Conservation (phyloP, 768 basidiomycete species). For the Rhizopogon vesiculosus region DNA sequence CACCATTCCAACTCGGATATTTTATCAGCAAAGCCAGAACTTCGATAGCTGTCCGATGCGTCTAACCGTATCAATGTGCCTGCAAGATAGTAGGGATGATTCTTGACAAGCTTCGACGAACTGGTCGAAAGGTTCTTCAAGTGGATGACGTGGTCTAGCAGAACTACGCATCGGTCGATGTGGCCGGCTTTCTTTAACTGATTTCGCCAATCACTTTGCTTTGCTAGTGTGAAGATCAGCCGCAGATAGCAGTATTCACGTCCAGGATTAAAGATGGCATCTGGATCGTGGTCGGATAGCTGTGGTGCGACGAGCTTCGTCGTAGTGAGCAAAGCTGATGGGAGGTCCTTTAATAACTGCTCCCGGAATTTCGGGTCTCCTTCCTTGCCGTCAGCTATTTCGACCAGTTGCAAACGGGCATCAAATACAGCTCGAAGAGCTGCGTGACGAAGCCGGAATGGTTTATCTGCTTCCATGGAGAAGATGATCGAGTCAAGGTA, state of each 20-base stretch:
- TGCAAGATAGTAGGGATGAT: background rate
- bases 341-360: background rate
- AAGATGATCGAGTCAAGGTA: constrained; percentile 2
- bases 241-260: background rate
- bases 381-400: background rate
- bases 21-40: background rate
- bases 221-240: background rate
- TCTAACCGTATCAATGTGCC: background rate
- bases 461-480: background rate
- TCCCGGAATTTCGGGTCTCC: background rate
- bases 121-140: background rate
- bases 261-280: background rate
- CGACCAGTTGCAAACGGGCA: background rate
- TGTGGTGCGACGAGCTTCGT: background rate
- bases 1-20: background rate
- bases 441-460: constrained; percentile 1
- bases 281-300: background rate
- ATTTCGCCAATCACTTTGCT: background rate
- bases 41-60: background rate
- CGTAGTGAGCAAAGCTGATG: background rate
- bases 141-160: background rate
- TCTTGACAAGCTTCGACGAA: background rate
- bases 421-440: constrained; percentile 4
- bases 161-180: background rate
- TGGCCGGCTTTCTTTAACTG: background rate